Percentiles rank a stretch among this genome's conserved stretches.
phyloP scores from a whole-genome alignment of 331 rosid species.

The Quercus lobata region DNA sequence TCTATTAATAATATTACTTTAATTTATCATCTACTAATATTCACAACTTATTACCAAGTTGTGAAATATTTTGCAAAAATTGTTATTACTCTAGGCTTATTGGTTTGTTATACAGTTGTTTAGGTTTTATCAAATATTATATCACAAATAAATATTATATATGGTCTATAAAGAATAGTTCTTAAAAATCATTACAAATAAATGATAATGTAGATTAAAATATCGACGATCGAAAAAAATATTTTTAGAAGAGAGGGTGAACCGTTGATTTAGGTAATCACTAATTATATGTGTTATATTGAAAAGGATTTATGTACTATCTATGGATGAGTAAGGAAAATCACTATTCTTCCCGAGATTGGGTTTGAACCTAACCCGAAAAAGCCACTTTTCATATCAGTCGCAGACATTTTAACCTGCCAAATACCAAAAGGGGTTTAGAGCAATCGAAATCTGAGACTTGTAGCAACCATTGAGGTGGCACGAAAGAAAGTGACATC shows the following conservation, averaged over 20 bases:
- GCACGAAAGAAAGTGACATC: constrained; percentile 3
- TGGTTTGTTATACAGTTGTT: no score
- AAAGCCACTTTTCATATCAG: not conserved
- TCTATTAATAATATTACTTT: no score
- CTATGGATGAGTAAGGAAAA: not conserved
- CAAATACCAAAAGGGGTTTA: not conserved
- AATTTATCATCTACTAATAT: no score
- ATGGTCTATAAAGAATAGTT: no score
- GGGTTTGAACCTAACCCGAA: constrained; percentile 11
- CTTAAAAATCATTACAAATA: no score
- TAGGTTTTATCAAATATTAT: no score
- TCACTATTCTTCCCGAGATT: not conserved
- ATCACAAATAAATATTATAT: no score
- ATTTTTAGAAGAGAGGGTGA: not conserved
- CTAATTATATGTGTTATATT: not conserved
- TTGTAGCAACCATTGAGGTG: not conserved
- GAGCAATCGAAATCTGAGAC: not conserved
- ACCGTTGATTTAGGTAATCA: not conserved
- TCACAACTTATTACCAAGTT: no score
- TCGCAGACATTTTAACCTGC: not conserved
- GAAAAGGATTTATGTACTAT: not conserved
- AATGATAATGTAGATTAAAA: not conserved
- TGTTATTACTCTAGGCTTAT: no score
- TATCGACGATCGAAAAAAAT: not conserved
- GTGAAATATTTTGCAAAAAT: no score